A percentile compares a stretch with the other conserved stretches of the same genome.
Evolutionary conservation across 2,329 filamentous ascomycete species (phyloP).

Genomic region (Mycocentrospora acerina): DNA sequence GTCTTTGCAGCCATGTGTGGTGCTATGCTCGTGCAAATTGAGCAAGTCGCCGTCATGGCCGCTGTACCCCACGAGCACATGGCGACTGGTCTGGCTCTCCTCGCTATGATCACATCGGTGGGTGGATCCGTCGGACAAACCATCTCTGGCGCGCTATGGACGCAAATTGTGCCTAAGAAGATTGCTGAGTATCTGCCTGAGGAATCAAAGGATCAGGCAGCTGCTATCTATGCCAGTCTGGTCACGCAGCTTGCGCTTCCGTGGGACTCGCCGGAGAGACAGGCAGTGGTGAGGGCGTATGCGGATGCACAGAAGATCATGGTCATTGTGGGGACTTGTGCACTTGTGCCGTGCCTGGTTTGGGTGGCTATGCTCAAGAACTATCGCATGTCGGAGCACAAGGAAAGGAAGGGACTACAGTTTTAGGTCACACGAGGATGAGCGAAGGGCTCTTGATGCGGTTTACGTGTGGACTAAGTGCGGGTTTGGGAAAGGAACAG

Average conservation of each 20-base stretch:
- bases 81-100: constrained; percentile 41
- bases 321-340: constrained; percentile 29
- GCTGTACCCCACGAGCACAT: constrained; percentile 22
- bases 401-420: constrained; percentile 6
- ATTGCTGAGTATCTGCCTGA: constrained; percentile 18
- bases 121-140: constrained; percentile 47
- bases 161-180: constrained; percentile 52
- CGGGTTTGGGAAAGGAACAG: too few relatives aligned
- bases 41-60: constrained; percentile 21
- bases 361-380: constrained; percentile 26
- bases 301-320: constrained; percentile 32
- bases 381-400: constrained; percentile 15
- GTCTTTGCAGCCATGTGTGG: constrained; percentile 25
- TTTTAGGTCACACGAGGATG: too few relatives aligned
- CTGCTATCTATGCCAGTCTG: constrained; percentile 44
- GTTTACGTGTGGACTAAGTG: too few relatives aligned
- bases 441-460: too few relatives aligned
- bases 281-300: constrained; percentile 38
- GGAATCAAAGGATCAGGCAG: constrained; percentile 7
- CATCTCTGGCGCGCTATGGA: constrained; percentile 65
- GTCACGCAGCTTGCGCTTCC: constrained; percentile 56
- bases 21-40: constrained; percentile 21
- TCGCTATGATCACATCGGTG: constrained; percentile 58
- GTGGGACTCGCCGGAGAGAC: constrained; percentile 49
- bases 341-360: constrained; percentile 24